A percentile compares a stretch with the other conserved stretches of the same genome.
phyloP scores from a whole-genome alignment of 306 rosid genomes.

The Luffa acutangula region DNA sequence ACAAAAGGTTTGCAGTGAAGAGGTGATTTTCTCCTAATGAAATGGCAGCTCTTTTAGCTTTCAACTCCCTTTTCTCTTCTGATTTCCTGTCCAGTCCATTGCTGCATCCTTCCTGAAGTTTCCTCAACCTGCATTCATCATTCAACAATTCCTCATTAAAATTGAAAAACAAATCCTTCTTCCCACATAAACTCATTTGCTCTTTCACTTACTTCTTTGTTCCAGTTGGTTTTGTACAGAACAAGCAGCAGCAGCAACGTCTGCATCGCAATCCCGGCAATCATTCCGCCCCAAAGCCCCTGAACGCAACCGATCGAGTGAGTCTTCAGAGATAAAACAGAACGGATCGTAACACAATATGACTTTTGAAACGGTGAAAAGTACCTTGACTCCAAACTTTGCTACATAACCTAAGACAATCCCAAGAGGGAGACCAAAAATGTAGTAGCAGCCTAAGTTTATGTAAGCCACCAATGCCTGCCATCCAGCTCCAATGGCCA shows the following conservation, averaged over 20 bases:
- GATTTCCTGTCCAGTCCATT: slow-evolving; percentile 19
- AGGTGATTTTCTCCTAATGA: background rate
- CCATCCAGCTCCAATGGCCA: slow-evolving; percentile 56
- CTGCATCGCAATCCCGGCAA: slow-evolving; percentile 31
- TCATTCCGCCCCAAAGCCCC: slow-evolving; percentile 42
- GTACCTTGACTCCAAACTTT: slow-evolving; percentile 30
- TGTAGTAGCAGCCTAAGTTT: slow-evolving; percentile 38
- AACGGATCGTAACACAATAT: background rate
- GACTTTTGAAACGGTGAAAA: background rate
- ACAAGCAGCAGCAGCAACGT: slow-evolving; percentile 19
- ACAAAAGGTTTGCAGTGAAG: background rate
- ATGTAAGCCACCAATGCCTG: slow-evolving; percentile 47
- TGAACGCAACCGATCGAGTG: background rate
- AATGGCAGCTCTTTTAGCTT: background rate
- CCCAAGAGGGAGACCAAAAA: slow-evolving; percentile 48
- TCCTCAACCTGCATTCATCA: slow-evolving; percentile 33
- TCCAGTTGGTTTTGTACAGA: slow-evolving; percentile 40
- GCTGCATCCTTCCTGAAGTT: slow-evolving; percentile 27
- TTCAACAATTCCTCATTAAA: background rate
- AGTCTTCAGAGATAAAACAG: background rate
- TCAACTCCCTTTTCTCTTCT: background rate
- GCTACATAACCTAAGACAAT: slow-evolving; percentile 19
- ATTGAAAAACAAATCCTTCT: background rate
- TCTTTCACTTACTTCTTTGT: slow-evolving; percentile 26
- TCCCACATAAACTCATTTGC: background rate